Conservation (phyloP, 768 basidiomycete species). For the Mycena albidolilacea region DNA sequence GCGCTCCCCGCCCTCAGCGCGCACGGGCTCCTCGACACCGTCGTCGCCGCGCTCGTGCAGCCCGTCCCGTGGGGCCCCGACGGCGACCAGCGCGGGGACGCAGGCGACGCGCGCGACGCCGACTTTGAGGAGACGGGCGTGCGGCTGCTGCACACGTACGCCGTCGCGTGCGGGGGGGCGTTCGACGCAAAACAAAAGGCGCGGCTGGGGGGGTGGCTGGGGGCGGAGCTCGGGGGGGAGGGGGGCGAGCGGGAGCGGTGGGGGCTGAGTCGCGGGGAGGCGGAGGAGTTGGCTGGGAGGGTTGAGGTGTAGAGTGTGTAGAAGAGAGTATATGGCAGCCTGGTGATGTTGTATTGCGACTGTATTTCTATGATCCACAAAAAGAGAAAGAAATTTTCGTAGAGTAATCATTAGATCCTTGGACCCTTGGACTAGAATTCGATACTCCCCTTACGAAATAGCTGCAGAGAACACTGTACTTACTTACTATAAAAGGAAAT, state of each 20-base stretch:
- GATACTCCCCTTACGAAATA: too few relatives aligned
- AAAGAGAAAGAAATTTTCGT: too few relatives aligned
- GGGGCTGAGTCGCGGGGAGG: constrained; percentile 35
- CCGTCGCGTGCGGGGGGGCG: constrained; percentile 54
- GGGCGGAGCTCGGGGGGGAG: constrained; percentile 29
- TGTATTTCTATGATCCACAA: too few relatives aligned
- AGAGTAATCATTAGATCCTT: too few relatives aligned
- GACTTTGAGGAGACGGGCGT: constrained; percentile 79
- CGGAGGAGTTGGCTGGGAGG: constrained; percentile 25
- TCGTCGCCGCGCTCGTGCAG: constrained; percentile 66
- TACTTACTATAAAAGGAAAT: too few relatives aligned
- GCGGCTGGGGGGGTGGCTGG: constrained; percentile 47
- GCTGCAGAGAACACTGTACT: too few relatives aligned
- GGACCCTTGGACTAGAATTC: too few relatives aligned
- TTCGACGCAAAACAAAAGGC: constrained; percentile 50
- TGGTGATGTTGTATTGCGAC: too few relatives aligned
- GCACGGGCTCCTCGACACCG: constrained; percentile 61
- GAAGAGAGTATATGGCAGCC: too few relatives aligned
- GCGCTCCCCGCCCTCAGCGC: constrained; percentile 65
- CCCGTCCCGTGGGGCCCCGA: constrained; percentile 78
- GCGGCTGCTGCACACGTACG: constrained; percentile 69
- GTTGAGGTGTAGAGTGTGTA: neutral
- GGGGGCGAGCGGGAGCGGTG: constrained; percentile 24
- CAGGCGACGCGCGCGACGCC: constrained; percentile 62
- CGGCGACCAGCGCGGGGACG: constrained; percentile 58